phyloP scores from a whole-genome alignment of 2,329 filamentous ascomycete species.

The Exophiala mesophila region DNA sequence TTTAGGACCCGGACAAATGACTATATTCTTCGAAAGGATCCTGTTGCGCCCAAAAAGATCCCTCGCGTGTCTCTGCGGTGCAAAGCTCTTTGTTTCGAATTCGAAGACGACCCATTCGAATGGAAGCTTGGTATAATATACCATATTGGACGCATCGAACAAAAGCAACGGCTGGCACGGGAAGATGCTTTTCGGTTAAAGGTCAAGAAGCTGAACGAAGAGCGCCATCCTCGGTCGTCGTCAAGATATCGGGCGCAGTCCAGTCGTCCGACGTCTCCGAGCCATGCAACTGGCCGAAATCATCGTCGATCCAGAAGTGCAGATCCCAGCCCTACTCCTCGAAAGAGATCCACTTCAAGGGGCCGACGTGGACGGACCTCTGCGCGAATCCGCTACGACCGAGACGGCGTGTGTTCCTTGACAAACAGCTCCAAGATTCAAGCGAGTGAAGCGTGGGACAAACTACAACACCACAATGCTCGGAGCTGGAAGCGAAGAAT shows the following conservation, averaged over 20 bases:
- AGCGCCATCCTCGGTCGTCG: slow-evolving; percentile 49
- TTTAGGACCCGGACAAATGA: slow-evolving; percentile 84
- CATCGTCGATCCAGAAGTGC: slow-evolving; percentile 44
- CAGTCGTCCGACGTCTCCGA: slow-evolving; percentile 37
- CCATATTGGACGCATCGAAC: slow-evolving; percentile 78
- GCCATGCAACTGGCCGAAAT: slow-evolving; percentile 29
- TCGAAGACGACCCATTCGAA: slow-evolving; percentile 95
- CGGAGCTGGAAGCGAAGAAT: slow-evolving; percentile 91
- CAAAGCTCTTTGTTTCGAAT: slow-evolving; percentile 78
- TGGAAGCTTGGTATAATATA: slow-evolving; percentile 97
- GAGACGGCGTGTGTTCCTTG: slow-evolving; percentile 68
- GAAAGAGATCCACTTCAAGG: slow-evolving; percentile 30
- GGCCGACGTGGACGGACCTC: slow-evolving; percentile 33
- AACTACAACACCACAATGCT: slow-evolving; percentile 73
- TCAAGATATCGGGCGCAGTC: slow-evolving; percentile 52
- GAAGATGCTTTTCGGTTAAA: slow-evolving; percentile 89
- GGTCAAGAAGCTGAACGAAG: slow-evolving; percentile 73
- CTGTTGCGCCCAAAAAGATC: slow-evolving; percentile 78
- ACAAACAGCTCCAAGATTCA: slow-evolving; percentile 68
- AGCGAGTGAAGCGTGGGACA: slow-evolving; percentile 69
- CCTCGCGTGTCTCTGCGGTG: slow-evolving; percentile 80
- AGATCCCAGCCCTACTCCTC: slow-evolving; percentile 51
- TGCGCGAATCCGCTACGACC: slow-evolving; percentile 61
- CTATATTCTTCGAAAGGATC: slow-evolving; percentile 78
- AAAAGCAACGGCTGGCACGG: slow-evolving; percentile 80